These are phyloP conservation scores for Lentinula sp. DNA, from an alignment of 768 basidiomycete species.

Conservation along the genomic window DNA sequence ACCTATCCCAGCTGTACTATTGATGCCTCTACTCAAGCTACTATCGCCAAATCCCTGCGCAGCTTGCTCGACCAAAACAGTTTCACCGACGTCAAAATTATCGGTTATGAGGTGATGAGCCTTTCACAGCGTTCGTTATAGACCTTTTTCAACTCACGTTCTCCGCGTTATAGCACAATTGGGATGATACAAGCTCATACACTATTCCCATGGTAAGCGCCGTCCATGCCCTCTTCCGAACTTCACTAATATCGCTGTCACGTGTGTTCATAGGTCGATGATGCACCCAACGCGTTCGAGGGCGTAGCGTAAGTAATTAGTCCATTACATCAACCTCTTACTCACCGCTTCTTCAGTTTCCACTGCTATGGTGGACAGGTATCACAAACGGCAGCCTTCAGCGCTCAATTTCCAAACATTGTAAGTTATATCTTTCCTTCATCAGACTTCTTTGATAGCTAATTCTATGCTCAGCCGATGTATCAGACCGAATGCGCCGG, in stretches of 20 bases:
- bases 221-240: background rate
- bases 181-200: conserved; percentile 40
- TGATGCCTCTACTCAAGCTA: conserved; percentile 30
- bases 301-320: background rate
- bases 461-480: background rate
- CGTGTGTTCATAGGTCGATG: background rate
- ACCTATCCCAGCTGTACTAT: conserved; percentile 41
- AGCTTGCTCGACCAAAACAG: conserved; percentile 38
- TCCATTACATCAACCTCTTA: background rate
- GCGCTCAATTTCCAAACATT: conserved; percentile 35
- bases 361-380: conserved; percentile 22
- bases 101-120: conserved; percentile 12
- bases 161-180: conserved; percentile 31
- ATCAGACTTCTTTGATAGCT: background rate
- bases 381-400: conserved; percentile 33
- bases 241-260: background rate
- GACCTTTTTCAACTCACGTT: background rate
- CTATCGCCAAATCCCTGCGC: conserved; percentile 34
- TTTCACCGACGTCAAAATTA: conserved; percentile 34
- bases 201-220: conserved; percentile 31
- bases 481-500: conserved; percentile 39
- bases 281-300: background rate
- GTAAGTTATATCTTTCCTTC: conserved; percentile 11
- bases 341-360: conserved; percentile 9
- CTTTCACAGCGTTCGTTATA: background rate